A percentile compares a stretch with the other conserved stretches of the same genome.
phyloP scores from a whole-genome alignment of 2,329 filamentous ascomycete species.

The Verticillium longisporum region DNA sequence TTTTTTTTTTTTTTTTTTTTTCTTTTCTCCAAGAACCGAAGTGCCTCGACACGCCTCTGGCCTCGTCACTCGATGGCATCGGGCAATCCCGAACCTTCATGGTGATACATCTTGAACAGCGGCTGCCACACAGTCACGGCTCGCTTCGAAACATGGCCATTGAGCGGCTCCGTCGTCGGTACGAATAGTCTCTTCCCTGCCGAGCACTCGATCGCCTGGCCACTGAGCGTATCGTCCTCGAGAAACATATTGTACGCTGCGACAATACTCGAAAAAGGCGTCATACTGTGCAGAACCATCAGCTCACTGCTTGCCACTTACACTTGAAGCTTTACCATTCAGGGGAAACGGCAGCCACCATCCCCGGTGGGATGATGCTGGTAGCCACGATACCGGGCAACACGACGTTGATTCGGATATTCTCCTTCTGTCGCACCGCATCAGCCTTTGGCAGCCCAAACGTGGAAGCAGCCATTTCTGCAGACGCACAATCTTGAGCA shows the following conservation, averaged over 20 bases:
- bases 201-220: slow-evolving; percentile 36
- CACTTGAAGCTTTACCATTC: slow-evolving; percentile 14
- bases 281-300: slow-evolving; percentile 18
- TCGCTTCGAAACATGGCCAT: slow-evolving; percentile 33
- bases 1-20: too few relatives aligned
- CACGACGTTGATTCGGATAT: slow-evolving; percentile 40
- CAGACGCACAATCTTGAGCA: slow-evolving; percentile 23
- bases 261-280: slow-evolving; percentile 35
- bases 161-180: slow-evolving; percentile 22
- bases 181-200: slow-evolving; percentile 23
- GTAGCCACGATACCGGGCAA: slow-evolving; percentile 40
- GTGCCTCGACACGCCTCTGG: too few relatives aligned
- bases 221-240: slow-evolving; percentile 31
- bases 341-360: slow-evolving; percentile 31
- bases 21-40: too few relatives aligned
- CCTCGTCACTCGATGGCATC: slow-evolving; percentile 23
- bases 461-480: neutral
- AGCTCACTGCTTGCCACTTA: neutral
- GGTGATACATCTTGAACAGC: slow-evolving; percentile 35
- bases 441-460: neutral
- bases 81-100: slow-evolving; percentile 31
- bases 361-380: slow-evolving; percentile 33
- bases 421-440: slow-evolving; percentile 29
- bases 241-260: slow-evolving; percentile 37
- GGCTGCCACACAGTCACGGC: slow-evolving; percentile 41